Evolutionary conservation across 1,139 yeast species (phyloP).

Genomic region (Debaryomycetaceae sp.): DNA sequence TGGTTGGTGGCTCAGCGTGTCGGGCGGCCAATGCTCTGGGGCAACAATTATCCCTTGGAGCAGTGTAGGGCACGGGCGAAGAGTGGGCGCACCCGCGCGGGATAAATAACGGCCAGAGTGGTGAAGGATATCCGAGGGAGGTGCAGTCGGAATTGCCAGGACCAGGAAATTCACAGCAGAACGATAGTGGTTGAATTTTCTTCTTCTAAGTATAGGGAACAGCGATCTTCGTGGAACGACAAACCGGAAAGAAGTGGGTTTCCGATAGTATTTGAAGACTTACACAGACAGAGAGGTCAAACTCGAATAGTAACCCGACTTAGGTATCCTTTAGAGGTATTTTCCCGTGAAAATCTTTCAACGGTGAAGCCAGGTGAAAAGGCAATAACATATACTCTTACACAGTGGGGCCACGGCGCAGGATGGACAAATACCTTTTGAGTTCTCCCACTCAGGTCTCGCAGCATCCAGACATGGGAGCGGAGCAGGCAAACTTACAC

Average conservation of each 20-base stretch:
- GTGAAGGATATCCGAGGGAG: neutral
- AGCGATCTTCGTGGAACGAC: neutral
- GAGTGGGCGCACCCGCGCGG: neutral
- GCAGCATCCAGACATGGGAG: slow-evolving; percentile 28
- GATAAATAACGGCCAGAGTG: too few species aligned
- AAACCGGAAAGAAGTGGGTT: neutral
- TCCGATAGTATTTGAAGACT: neutral
- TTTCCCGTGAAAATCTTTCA: neutral
- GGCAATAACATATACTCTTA: neutral
- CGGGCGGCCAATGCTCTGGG: neutral
- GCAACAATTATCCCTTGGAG: neutral
- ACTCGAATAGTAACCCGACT: neutral
- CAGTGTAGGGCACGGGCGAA: too few species aligned
- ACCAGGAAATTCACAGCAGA: neutral
- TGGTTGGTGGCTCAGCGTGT: neutral
- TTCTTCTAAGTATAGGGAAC: neutral
- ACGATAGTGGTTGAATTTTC: neutral
- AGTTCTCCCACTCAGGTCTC: slow-evolving; percentile 42
- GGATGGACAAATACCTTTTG: slow-evolving; percentile 44
- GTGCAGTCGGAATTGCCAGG: neutral
- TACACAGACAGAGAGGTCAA: neutral
- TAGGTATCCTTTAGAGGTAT: neutral
- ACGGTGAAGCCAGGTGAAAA: neutral
- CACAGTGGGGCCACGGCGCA: neutral
- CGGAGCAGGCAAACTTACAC: slow-evolving; percentile 8